phyloP scores from a whole-genome alignment of 768 basidiomycete species.

The Mycena capillaripes region DNA sequence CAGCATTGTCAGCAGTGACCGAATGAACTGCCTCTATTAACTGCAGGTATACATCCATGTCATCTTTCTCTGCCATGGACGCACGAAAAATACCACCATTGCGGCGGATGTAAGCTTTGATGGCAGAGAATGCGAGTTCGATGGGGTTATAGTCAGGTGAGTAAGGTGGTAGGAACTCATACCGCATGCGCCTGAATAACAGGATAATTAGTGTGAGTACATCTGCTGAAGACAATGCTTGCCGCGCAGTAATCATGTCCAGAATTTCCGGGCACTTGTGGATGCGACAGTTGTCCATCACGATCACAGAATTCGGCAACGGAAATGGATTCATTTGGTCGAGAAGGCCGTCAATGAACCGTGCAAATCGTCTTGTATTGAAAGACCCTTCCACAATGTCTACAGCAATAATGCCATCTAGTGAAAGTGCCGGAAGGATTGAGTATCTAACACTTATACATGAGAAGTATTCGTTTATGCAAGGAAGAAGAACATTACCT shows the following conservation, averaged over 20 bases:
- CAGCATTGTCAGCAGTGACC: slow-evolving; percentile 35
- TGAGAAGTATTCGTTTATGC: background rate
- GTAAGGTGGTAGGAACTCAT: slow-evolving; percentile 12
- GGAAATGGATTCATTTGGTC: slow-evolving; percentile 30
- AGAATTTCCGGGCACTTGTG: background rate
- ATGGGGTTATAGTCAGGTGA: slow-evolving; percentile 17
- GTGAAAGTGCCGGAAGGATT: slow-evolving; percentile 49
- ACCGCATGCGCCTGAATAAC: background rate
- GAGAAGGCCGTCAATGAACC: slow-evolving; percentile 42
- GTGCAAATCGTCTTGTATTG: slow-evolving; percentile 20
- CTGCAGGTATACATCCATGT: slow-evolving; percentile 39
- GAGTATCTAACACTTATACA: slow-evolving; percentile 40
- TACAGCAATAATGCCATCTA: slow-evolving; percentile 48
- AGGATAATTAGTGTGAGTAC: background rate
- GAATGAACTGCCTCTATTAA: slow-evolving; percentile 38
- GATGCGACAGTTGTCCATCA: slow-evolving; percentile 23
- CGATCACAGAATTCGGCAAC: slow-evolving; percentile 3
- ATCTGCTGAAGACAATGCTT: background rate
- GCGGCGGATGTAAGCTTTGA: slow-evolving; percentile 41
- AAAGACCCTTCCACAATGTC: slow-evolving; percentile 44
- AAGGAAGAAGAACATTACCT: background rate
- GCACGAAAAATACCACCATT: slow-evolving; percentile 31
- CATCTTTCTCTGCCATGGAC: slow-evolving; percentile 32
- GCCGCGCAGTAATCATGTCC: slow-evolving; percentile 10
- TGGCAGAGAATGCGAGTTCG: slow-evolving; percentile 40